Evolutionary conservation across 2,329 filamentous ascomycete species (phyloP).

Genomic region (Colletotrichum eleusines): DNA sequence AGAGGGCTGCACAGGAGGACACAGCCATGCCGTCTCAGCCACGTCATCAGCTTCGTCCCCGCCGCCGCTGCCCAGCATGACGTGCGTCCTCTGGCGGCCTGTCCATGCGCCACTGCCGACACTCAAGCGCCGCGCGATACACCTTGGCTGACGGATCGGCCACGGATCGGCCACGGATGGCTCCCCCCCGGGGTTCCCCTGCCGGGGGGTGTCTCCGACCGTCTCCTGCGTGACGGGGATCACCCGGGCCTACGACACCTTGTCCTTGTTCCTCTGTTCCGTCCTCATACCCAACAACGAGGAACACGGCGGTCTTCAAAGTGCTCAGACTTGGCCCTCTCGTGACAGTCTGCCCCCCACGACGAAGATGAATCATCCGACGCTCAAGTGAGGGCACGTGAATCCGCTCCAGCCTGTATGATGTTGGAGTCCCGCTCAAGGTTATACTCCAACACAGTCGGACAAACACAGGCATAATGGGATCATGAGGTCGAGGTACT

Average conservation of each 20-base stretch:
- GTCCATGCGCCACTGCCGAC: not conserved
- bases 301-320: not conserved
- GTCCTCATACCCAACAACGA: not conserved
- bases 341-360: not conserved
- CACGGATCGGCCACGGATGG: not conserved
- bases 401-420: too few relatives aligned
- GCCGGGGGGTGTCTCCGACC: too few relatives aligned
- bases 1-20: not conserved
- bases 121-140: not conserved
- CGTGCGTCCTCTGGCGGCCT: not conserved
- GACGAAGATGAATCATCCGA: not conserved
- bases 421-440: too few relatives aligned
- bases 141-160: not conserved
- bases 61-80: not conserved
- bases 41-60: not conserved
- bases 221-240: too few relatives aligned
- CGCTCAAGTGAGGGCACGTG: not conserved
- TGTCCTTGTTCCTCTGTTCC: not conserved
- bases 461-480: too few relatives aligned
- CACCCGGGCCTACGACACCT: too few relatives aligned
- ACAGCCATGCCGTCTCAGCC: not conserved
- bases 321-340: not conserved
- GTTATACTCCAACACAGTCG: too few relatives aligned
- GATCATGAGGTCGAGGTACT: not conserved
- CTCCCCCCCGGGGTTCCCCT: too few relatives aligned